Base-by-base conservation (phyloP, 768 basidiomycete species). In the Auriscalpium vulgare region DNA sequence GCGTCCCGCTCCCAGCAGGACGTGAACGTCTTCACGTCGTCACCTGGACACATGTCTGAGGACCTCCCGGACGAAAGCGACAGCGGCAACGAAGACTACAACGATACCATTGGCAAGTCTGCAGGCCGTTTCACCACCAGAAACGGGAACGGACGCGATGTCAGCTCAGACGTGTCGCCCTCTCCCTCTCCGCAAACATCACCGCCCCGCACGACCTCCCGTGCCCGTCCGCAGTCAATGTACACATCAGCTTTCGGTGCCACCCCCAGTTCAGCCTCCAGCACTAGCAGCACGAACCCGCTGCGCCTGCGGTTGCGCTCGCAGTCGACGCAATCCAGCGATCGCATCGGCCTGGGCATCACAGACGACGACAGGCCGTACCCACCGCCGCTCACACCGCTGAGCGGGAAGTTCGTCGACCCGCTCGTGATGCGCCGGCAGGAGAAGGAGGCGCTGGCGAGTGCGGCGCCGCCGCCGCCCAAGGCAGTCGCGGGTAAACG, bases 371-470 rank as follows among this genome's bases (percentile, higher is more conserved):
- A 50, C 16, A 54, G 51, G n/a, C 29, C 29, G 29, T 29, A 29
- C 29, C 56, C 62, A 21, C 63, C 65, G 37, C 57, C 64, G 1
- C 47, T 57, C 46, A 65, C 63, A 23, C 62, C 67, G 19, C 69
- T 73, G 54, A 67, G 71, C 37, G 73, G 72, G 29, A 82, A 77
- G 68, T 93, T 93, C 66, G 82, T 92, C 17, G 90, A 93, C 65
- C 90, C 91, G 47, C 72, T 91, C 47, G 69, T 86, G 45, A 63
- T 85, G 66, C 77, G 90, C 64, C 82, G 77, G 62, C 86, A 88
- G 71, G 78, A 79, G 69, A 78, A 64, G 63, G 65, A 74, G 53
- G 75, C 75, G 62, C 66, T 67, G 9, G 64, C 61, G 45, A 73
- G 65, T 45, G 55, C 58, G 58, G 71, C 74, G 40, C 78, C 73